Conservation (phyloP, 2,329 filamentous ascomycete genomes). For the Aspergillus jensenii region DNA sequence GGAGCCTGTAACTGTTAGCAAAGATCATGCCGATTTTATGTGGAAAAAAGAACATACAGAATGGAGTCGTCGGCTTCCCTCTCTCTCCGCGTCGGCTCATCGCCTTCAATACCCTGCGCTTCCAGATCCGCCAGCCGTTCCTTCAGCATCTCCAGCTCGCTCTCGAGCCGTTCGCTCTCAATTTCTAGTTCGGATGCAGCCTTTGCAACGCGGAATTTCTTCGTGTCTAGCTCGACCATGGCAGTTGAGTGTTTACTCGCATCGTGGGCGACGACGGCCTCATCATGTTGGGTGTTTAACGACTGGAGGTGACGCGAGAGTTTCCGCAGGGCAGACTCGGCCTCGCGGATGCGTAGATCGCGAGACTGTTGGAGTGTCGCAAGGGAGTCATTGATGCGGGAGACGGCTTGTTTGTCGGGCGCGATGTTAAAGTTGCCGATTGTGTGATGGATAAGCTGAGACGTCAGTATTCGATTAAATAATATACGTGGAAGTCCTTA, state of each 20-base stretch:
- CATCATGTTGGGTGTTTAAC: constrained; percentile 72
- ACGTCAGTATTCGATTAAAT: constrained; percentile 6
- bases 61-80: constrained; percentile 52
- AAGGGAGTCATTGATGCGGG: constrained; percentile 81
- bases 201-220: constrained; percentile 95
- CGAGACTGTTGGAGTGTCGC: constrained; percentile 81
- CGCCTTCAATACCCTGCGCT: constrained; percentile 79
- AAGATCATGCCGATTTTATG: not conserved
- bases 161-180: constrained; percentile 86
- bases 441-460: constrained; percentile 84
- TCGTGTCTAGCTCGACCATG: constrained; percentile 84
- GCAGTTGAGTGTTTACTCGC: constrained; percentile 76
- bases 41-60: constrained; percentile 34
- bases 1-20: constrained; percentile 53
- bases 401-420: constrained; percentile 80
- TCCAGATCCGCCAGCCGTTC: constrained; percentile 79
- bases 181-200: constrained; percentile 84
- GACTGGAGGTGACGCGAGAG: constrained; percentile 75
- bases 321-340: constrained; percentile 66
- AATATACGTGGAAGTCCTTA: constrained; percentile 44
- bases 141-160: constrained; percentile 72
- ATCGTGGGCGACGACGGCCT: constrained; percentile 73
- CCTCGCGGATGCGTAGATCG: constrained; percentile 70
- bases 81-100: constrained; percentile 51
- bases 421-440: constrained; percentile 93